These are phyloP conservation scores for Penicillium sp. DNA, from an alignment of 2,329 filamentous ascomycete genomes.

Conservation along the genomic window DNA sequence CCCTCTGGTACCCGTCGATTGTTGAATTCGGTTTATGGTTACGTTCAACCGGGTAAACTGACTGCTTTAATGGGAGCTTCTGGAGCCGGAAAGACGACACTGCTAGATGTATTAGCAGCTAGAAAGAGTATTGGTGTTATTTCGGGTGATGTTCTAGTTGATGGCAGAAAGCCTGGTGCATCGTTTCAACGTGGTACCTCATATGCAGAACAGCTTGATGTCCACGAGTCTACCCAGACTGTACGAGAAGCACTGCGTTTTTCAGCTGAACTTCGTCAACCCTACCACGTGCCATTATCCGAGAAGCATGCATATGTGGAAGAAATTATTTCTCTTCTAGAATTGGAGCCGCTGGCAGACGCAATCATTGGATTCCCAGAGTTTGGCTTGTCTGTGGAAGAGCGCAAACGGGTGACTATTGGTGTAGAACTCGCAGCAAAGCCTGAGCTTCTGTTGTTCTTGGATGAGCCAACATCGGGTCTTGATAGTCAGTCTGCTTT, in stretches of 20 bases:
- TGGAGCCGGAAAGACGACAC: slow-evolving; percentile 79
- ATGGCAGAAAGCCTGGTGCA: slow-evolving; percentile 54
- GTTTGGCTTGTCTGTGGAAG: slow-evolving; percentile 55
- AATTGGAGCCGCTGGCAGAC: slow-evolving; percentile 64
- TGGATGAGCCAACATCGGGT: slow-evolving; percentile 60
- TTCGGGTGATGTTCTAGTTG: slow-evolving; percentile 59
- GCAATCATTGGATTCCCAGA: slow-evolving; percentile 61
- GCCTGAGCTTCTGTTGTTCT: slow-evolving; percentile 57
- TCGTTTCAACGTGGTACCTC: slow-evolving; percentile 62
- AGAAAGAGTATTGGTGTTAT: slow-evolving; percentile 64
- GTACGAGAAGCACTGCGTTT: slow-evolving; percentile 66
- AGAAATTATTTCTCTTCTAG: slow-evolving; percentile 60
- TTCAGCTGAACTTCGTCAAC: slow-evolving; percentile 61
- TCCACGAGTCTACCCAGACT: slow-evolving; percentile 59
- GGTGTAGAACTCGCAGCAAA: slow-evolving; percentile 37
- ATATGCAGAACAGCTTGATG: slow-evolving; percentile 63
- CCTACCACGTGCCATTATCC: slow-evolving; percentile 52
- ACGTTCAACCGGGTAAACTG: slow-evolving; percentile 47
- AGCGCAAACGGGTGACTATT: slow-evolving; percentile 39
- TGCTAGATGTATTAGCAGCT: slow-evolving; percentile 70
- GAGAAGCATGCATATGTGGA: slow-evolving; percentile 66
- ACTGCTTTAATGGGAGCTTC: slow-evolving; percentile 52
- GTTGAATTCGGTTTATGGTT: slow-evolving; percentile 46
- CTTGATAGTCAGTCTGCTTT: slow-evolving; percentile 57
- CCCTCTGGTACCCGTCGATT: slow-evolving; percentile 43